Percentiles rank a stretch among this genome's conserved stretches.
phyloP scores from a whole-genome alignment of 2,329 filamentous ascomycete genomes.

The Pyrenophora graminea region DNA sequence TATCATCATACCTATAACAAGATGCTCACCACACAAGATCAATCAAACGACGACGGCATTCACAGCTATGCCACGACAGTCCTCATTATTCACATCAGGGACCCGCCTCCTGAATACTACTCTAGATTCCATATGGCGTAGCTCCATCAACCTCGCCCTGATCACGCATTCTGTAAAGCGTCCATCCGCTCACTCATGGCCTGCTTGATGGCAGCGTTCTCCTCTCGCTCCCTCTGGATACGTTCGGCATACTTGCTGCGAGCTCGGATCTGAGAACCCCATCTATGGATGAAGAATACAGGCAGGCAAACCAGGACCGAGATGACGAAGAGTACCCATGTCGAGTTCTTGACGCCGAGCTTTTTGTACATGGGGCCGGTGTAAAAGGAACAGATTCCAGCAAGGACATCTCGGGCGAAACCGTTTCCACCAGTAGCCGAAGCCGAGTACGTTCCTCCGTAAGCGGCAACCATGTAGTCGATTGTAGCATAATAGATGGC shows the following conservation, averaged over 20 bases:
- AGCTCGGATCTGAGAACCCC: constrained; percentile 58
- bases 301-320: constrained; percentile 56
- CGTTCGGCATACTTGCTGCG: constrained; percentile 34
- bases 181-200: constrained; percentile 5
- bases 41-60: too few species aligned
- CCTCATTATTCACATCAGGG: too few species aligned
- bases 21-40: too few species aligned
- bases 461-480: constrained; percentile 76
- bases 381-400: constrained; percentile 68
- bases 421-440: constrained; percentile 79
- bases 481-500: constrained; percentile 76
- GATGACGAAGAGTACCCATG: constrained; percentile 54
- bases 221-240: constrained; percentile 28
- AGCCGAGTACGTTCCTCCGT: constrained; percentile 69
- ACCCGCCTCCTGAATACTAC: too few species aligned
- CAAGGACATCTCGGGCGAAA: constrained; percentile 73
- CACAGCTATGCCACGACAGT: too few species aligned
- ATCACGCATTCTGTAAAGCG: background rate
- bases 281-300: constrained; percentile 61
- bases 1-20: too few species aligned
- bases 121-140: too few species aligned
- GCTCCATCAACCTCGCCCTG: too few species aligned
- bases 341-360: constrained; percentile 30
- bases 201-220: constrained; percentile 10
- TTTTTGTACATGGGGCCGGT: constrained; percentile 45